These are phyloP conservation scores for Plectosphaerella cucumerina DNA, from an alignment of 2,329 filamentous ascomycete genomes.

Conservation along the genomic window DNA sequence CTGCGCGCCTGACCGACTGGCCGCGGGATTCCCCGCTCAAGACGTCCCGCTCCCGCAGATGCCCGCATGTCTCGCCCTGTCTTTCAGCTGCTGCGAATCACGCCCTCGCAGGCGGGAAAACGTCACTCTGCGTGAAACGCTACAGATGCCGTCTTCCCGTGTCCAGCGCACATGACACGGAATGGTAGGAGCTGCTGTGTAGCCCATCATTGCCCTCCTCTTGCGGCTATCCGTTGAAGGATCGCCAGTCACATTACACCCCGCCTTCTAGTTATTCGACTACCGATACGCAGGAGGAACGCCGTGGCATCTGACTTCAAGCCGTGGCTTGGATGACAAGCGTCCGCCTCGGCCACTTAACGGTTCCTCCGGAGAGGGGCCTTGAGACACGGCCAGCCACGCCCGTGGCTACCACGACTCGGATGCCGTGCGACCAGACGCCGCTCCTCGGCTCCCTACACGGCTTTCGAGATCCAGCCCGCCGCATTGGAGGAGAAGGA, in stretches of 20 bases:
- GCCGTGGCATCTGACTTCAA: no score
- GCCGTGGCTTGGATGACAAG: no score
- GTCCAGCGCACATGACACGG: conserved; percentile 10
- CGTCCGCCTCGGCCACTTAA: no score
- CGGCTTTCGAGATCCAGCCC: neutral
- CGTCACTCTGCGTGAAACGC: neutral
- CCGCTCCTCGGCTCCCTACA: neutral
- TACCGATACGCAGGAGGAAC: no score
- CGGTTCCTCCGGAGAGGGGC: no score
- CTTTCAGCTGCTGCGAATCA: conserved; percentile 10
- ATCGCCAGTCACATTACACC: no score
- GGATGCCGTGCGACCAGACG: conserved; percentile 6
- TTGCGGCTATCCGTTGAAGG: no score
- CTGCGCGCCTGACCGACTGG: neutral
- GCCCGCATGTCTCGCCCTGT: conserved; percentile 9
- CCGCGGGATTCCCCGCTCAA: neutral
- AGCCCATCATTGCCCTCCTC: no score
- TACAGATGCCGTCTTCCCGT: neutral
- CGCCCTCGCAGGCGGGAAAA: conserved; percentile 1
- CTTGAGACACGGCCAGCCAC: no score
- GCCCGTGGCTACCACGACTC: conserved; percentile 6
- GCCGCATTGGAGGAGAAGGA: neutral
- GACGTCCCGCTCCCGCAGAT: conserved; percentile 4
- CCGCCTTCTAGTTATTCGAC: no score
- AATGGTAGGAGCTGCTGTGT: conserved; percentile 3